Evolutionary conservation across 73 alveolate genomes (phyloP).

Genomic region (Uronychia binucleata): DNA sequence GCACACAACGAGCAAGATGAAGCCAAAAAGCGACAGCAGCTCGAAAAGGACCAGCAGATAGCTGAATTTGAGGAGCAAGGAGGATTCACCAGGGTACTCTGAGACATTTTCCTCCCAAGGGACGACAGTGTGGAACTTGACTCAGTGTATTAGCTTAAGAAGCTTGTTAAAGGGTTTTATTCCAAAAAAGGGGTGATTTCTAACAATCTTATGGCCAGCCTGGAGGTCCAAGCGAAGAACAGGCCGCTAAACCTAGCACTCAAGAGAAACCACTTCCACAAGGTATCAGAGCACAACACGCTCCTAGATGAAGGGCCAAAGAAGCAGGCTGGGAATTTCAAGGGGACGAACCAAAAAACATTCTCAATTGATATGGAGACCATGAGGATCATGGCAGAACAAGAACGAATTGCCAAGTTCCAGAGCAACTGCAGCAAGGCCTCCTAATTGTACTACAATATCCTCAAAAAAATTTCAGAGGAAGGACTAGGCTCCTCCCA

Average conservation of each 20-base stretch:
- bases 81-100: not conserved
- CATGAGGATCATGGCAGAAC: not conserved
- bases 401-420: not conserved
- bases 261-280: constrained; percentile 18
- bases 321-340: not conserved
- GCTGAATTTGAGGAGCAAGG: constrained; percentile 7
- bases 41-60: not conserved
- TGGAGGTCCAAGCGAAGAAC: constrained; percentile 32
- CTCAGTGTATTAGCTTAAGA: not conserved
- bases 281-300: not conserved
- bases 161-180: not conserved
- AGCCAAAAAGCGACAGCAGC: not conserved
- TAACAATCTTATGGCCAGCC: not conserved
- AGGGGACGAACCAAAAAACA: not conserved
- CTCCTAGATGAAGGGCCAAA: not conserved
- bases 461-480: not conserved
- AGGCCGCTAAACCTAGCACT: constrained; percentile 34
- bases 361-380: not conserved
- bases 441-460: not conserved
- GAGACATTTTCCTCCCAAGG: not conserved
- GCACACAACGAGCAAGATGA: not conserved
- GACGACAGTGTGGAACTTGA: not conserved
- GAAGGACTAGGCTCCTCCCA: not conserved
- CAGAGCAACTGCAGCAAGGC: not conserved
- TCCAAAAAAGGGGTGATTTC: not conserved